A percentile compares a stretch with the other conserved stretches of the same genome.
phyloP scores from a whole-genome alignment of 768 basidiomycete species.

The Podaxis sp. region DNA sequence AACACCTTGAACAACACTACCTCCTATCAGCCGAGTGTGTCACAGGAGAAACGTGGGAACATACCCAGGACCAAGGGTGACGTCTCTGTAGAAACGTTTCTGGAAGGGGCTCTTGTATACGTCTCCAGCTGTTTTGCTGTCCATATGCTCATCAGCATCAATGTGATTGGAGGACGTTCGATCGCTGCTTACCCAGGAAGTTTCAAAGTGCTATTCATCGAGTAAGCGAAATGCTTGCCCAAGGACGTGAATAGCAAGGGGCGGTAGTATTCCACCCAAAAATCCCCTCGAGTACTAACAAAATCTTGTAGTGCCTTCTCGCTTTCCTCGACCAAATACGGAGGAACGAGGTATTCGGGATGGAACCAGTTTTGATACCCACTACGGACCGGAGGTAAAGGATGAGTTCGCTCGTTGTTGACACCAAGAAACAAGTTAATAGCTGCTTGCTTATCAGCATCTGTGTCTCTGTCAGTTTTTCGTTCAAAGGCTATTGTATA shows the following conservation, averaged over 20 bases:
- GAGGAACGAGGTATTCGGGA: constrained; percentile 59
- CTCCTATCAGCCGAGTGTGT: background rate
- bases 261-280: constrained; percentile 88
- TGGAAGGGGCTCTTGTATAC: background rate
- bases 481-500: background rate
- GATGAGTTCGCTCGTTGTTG: constrained; percentile 47
- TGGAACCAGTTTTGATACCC: constrained; percentile 88
- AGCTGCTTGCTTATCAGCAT: constrained; percentile 95
- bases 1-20: constrained; percentile 74
- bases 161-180: background rate
- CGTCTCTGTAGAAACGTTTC: background rate
- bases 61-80: constrained; percentile 5
- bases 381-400: constrained; percentile 49
- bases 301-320: constrained; percentile 56
- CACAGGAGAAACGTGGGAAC: background rate
- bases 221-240: constrained; percentile 86
- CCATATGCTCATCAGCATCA: background rate
- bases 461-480: constrained; percentile 30
- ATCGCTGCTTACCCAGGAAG: constrained; percentile 60
- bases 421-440: constrained; percentile 97
- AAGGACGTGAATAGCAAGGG: constrained; percentile 80
- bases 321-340: constrained; percentile 67
- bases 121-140: constrained; percentile 54
- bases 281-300: constrained; percentile 59
- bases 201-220: constrained; percentile 87